Conservation (phyloP, 345 rosid species). For the Sisymbrium irio region DNA sequence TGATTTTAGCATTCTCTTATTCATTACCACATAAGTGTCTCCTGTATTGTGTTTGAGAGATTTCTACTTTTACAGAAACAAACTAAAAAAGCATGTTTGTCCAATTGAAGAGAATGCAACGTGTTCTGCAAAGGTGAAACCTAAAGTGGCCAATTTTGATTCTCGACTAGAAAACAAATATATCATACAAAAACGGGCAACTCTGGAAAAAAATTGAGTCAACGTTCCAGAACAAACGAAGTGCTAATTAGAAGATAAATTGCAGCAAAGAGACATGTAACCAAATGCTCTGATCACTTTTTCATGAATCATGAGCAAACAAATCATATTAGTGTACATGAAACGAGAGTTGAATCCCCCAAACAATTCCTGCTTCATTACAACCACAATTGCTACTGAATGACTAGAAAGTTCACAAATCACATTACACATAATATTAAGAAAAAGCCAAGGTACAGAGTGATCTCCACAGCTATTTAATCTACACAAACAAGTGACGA, state of each 20-base stretch:
- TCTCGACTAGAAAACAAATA: neutral
- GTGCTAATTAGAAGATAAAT: neutral
- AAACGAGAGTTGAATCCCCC: neutral
- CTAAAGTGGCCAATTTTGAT: neutral
- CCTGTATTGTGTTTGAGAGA: neutral
- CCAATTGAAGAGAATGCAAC: neutral
- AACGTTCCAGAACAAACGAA: neutral
- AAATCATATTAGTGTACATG: neutral
- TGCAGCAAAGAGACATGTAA: neutral
- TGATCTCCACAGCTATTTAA: neutral
- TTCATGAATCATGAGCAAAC: neutral
- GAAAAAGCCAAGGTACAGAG: neutral
- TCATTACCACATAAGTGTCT: neutral
- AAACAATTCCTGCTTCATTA: conserved; percentile 4
- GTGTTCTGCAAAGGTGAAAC: neutral
- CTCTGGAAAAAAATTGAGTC: neutral
- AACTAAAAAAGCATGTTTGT: neutral
- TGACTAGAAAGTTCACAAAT: conserved; percentile 2
- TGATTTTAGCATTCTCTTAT: neutral
- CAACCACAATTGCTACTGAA: conserved; percentile 10
- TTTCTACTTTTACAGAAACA: neutral
- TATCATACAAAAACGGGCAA: neutral
- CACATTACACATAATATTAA: conserved; percentile 1
- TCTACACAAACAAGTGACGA: conserved; percentile 36
- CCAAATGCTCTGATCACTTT: neutral